Base-by-base conservation (phyloP, 306 rosid genomes). In the Prosopis cineraria region DNA sequence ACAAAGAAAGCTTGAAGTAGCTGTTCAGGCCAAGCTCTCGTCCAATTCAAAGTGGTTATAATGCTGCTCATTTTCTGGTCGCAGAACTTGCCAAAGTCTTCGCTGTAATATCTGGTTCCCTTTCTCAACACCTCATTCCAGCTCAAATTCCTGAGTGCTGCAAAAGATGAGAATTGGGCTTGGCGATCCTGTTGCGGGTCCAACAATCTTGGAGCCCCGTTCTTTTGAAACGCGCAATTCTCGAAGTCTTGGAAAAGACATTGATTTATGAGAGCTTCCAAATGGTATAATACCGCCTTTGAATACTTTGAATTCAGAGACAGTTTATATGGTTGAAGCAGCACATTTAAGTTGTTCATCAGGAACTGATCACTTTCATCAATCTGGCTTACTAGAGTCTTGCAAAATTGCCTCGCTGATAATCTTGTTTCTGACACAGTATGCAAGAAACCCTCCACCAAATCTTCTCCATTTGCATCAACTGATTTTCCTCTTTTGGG, bases 61-160 rank as follows among this genome's bases (percentile, higher is more conserved):
- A 95, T 88, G 75, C 87, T 80, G 76, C 94, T 91, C 97, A 95
- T 93, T 87, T 95, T 95, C 84, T 93, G 97, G 77, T 95, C 99
- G 66, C 99, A 95, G 66, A 95, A 95, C 85, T 91, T 93, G 77
- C 99, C 93, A 63, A 95, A 86, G 41, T 95, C 99, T 55, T 95
- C 99, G 29, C 99, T 89, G 82, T 91, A 88, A 78, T 89, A 89
- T 68, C 91, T 95, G 1, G 99, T 95, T 16, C 99, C 99, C 78
- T 93, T 93, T 69, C 89, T 89, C 68, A 95, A 67, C n/a, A 95
- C 98, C 74, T 95, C 99, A 29, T 91, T 95, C 99, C 99, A 95
- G 86, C 99, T 91, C 80, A 95, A 82, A 56, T 93, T 95, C 59
- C 97, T 80, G 5, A 95, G 89, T 0, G 97, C 89, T 33, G 82